Evolutionary conservation across 768 basidiomycete genomes (phyloP), one percentile per base, ranked within the genome.

Genomic region (Suillus alpinus): DNA sequence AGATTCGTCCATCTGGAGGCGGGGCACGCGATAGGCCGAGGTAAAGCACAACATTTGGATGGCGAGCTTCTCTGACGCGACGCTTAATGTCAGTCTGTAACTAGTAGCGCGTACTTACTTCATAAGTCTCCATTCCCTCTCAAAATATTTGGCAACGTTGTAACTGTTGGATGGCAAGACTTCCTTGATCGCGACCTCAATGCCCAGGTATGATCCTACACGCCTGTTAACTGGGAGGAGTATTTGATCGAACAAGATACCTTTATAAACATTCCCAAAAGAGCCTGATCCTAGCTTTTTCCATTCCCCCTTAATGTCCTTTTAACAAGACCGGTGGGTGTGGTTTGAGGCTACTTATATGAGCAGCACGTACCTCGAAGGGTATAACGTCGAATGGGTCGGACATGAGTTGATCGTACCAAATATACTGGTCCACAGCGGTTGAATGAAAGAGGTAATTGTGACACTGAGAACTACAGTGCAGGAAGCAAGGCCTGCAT

Each of bases 101-200:
- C 31, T 7, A 9, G 26, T 5, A 18, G 44, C 4, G 20, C 23
- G 39, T 1, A 67, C 75, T 62, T 69, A 84, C 81, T 94, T 94
- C 94, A 98, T 97, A 34, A 98, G 84, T 34, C 92, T 83, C 93
- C 95, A 97, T 81, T 99, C 96, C n/a, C 96, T 85, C 69, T 96
- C 93, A 73, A 98, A 96, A 78, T 99, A 98, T 76, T 99, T 99
- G 67, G 88, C 83, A 39, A 97, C 94, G 67, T 97, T 94, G 75
- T 98, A 98, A 60, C 91, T 92, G 6, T 77, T 89, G 23, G 91
- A 94, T 0, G 94, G 94, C 8, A 97, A 80, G 3, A 98, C 94
- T 76, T 98, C 95, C 74, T 97, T 97, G 75, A 98, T 93, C 37
- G 95, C 95, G 39, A 97, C 91, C 65, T 97, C 92, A 65, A 97